A percentile compares a stretch with the other conserved stretches of the same genome.
These are phyloP conservation scores for Populus hybrid DNA, from an alignment of 441 rosid species.

Conservation along the genomic window DNA sequence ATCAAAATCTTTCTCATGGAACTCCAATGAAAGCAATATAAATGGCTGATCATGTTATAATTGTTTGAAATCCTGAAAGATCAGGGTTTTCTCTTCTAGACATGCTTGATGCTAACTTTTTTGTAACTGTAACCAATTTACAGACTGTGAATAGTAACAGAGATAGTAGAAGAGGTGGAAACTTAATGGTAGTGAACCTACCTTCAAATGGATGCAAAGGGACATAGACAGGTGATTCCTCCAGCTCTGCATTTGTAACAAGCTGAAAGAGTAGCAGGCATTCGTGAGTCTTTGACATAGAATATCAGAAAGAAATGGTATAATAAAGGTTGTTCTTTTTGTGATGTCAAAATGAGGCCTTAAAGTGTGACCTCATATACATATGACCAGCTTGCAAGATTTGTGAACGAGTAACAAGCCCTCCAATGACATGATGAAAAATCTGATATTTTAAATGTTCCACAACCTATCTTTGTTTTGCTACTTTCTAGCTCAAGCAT, in stretches of 20 bases:
- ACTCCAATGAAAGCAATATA: background rate
- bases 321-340: background rate
- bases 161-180: background rate
- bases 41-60: background rate
- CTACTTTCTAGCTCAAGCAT: background rate
- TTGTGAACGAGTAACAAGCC: background rate
- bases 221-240: conserved; percentile 44
- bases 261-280: conserved; percentile 36
- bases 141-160: background rate
- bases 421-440: background rate
- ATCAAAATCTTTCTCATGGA: background rate
- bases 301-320: background rate
- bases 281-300: background rate
- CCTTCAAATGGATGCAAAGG: conserved; percentile 53
- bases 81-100: background rate
- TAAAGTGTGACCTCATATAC: background rate
- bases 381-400: background rate
- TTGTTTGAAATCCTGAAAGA: background rate
- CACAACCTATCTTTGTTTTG: background rate
- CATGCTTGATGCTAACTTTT: background rate
- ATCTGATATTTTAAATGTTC: background rate
- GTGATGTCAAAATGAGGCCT: background rate
- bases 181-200: background rate
- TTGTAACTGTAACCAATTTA: background rate
- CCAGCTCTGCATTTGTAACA: conserved; percentile 45